Evolutionary conservation across 2,329 filamentous ascomycete genomes (phyloP).

Genomic region (Cercospora citrullina): DNA sequence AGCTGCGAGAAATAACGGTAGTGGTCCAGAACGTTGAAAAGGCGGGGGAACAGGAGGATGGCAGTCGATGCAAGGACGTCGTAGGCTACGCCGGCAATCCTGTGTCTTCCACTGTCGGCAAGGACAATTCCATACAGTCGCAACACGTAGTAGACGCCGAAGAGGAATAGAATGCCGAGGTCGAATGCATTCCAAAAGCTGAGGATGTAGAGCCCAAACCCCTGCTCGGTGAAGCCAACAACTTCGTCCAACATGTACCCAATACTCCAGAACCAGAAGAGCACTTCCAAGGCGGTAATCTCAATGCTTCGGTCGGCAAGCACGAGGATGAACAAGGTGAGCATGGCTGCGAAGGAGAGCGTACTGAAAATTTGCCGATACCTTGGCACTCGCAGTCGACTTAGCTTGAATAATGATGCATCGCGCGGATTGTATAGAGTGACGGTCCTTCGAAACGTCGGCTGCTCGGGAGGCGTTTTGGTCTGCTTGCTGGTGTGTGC

Average conservation of each 20-base stretch:
- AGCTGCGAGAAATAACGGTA: conserved; percentile 96
- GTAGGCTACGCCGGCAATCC: conserved; percentile 81
- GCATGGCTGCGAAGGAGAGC: conserved; percentile 78
- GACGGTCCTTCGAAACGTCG: conserved; percentile 66
- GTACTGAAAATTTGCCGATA: conserved; percentile 92
- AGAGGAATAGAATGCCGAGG: conserved; percentile 79
- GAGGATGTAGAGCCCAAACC: conserved; percentile 94
- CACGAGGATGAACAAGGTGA: conserved; percentile 82
- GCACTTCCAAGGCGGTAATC: conserved; percentile 79
- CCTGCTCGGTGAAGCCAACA: conserved; percentile 94
- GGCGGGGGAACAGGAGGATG: conserved; percentile 81
- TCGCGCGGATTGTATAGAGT: conserved; percentile 87
- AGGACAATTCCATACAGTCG: conserved; percentile 84
- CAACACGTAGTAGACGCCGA: conserved; percentile 87
- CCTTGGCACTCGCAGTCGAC: conserved; percentile 82
- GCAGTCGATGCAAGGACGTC: conserved; percentile 92
- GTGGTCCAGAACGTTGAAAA: conserved; percentile 91
- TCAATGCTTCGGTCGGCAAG: conserved; percentile 71
- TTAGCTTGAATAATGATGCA: conserved; percentile 88
- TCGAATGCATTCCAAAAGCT: conserved; percentile 98
- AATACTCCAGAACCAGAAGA: conserved; percentile 98
- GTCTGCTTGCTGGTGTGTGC: conserved; percentile 26
- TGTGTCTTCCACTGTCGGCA: conserved; percentile 65
- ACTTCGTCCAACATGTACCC: conserved; percentile 97
- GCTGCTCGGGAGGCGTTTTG: conserved; percentile 31